Conservation (phyloP, 148 eudicot genomes). For the Vaccinium darrowii region DNA sequence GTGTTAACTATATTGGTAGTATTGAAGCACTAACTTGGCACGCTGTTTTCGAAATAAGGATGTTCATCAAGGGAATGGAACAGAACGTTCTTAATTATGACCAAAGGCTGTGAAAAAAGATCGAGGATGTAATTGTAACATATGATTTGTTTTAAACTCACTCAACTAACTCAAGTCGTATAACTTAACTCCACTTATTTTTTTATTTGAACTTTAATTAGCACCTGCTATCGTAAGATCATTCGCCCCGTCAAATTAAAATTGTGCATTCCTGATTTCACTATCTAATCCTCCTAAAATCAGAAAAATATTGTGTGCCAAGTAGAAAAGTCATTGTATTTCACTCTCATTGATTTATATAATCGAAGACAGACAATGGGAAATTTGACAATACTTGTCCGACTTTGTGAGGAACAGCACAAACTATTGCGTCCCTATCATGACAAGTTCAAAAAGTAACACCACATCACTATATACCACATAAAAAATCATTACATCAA, state of each 20-base stretch:
- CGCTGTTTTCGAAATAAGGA: no score
- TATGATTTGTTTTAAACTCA: no score
- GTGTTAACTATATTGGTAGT: no score
- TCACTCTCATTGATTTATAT: background rate
- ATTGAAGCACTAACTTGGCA: no score
- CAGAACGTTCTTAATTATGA: no score
- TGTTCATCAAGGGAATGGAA: no score
- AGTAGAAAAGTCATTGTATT: background rate
- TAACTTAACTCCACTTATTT: no score
- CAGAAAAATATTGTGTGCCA: background rate
- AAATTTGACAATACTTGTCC: background rate
- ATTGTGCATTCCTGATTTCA: background rate
- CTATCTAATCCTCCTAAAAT: background rate
- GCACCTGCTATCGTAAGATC: background rate
- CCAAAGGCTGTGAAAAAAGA: no score
- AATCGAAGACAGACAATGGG: background rate
- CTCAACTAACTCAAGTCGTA: no score
- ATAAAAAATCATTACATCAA: no score
- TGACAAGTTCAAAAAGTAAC: background rate
- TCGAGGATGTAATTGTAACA: no score
- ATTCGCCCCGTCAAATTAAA: background rate
- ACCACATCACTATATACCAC: background rate
- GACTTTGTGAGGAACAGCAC: background rate
- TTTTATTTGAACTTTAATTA: background rate
- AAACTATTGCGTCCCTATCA: conserved; percentile 1